phyloP scores from a whole-genome alignment of 2,329 filamentous ascomycete genomes.

The Stachybotrys chlorohalonatus region DNA sequence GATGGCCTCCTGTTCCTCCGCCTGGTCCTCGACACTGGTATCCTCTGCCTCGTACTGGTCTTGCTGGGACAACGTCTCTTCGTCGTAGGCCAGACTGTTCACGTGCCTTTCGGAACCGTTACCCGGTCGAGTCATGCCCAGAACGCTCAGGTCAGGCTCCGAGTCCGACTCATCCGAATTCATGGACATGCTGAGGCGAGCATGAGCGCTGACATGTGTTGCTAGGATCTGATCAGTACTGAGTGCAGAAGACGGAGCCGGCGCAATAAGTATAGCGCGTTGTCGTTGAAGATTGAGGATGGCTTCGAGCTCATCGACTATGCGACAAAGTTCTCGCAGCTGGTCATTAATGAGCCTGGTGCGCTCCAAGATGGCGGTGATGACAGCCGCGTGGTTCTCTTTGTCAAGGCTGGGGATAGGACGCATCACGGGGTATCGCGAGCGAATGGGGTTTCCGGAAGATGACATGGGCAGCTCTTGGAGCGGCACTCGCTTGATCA shows the following conservation, averaged over 20 bases:
- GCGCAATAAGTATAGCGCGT: background rate
- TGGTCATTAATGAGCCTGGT: constrained; percentile 4
- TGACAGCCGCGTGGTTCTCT: constrained; percentile 15
- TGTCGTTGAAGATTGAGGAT: background rate
- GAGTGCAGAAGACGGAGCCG: constrained; percentile 1
- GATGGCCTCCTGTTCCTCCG: constrained; percentile 24
- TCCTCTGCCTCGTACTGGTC: constrained; percentile 15
- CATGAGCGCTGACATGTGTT: constrained; percentile 15
- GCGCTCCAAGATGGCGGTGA: constrained; percentile 8
- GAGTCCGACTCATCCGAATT: constrained; percentile 26
- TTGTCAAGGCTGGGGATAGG: constrained; percentile 15
- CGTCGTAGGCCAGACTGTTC: constrained; percentile 20
- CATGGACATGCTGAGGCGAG: constrained; percentile 26
- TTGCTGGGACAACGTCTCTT: constrained; percentile 10
- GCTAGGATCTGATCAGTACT: constrained; percentile 15
- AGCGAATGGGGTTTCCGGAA: constrained; percentile 10
- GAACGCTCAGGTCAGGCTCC: constrained; percentile 27
- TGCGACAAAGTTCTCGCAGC: constrained; percentile 4
- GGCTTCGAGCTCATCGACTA: constrained; percentile 2
- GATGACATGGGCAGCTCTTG: constrained; percentile 14
- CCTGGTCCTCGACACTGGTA: constrained; percentile 26
- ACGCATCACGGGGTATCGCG: constrained; percentile 10
- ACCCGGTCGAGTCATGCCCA: constrained; percentile 22
- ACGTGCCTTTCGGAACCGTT: constrained; percentile 15
- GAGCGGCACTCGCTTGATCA: constrained; percentile 12